A percentile compares a stretch with the other conserved stretches of the same genome.
Conservation (phyloP, 2,329 filamentous ascomycete species). For the Aspergillus udagawae region DNA sequence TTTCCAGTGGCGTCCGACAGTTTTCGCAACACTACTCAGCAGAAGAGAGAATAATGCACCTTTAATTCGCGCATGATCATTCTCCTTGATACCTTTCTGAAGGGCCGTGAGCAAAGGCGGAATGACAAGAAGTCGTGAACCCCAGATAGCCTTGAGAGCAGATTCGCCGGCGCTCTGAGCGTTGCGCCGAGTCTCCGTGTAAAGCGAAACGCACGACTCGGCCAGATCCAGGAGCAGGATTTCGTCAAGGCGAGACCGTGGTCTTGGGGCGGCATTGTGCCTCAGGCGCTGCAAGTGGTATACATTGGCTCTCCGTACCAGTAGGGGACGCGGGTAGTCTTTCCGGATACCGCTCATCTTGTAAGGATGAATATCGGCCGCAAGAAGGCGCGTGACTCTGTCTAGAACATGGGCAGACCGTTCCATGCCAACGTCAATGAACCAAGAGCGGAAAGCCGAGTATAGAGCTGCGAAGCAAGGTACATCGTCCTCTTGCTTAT, state of each 20-base stretch:
- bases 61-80: slow-evolving; percentile 89
- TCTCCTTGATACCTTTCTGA: slow-evolving; percentile 70
- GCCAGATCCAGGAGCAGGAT: slow-evolving; percentile 79
- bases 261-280: slow-evolving; percentile 84
- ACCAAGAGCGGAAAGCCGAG: slow-evolving; percentile 90
- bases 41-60: slow-evolving; percentile 87
- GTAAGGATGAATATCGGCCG: slow-evolving; percentile 84
- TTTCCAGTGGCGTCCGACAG: slow-evolving; percentile 86
- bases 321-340: slow-evolving; percentile 84
- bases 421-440: slow-evolving; percentile 95
- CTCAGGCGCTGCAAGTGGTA: slow-evolving; percentile 93
- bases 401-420: slow-evolving; percentile 91
- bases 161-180: slow-evolving; percentile 91
- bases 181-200: slow-evolving; percentile 91
- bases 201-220: slow-evolving; percentile 82
- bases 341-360: slow-evolving; percentile 92
- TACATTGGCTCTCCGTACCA: slow-evolving; percentile 87
- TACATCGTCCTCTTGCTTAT: slow-evolving; percentile 91
- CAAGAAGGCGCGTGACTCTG: slow-evolving; percentile 76
- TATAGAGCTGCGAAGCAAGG: slow-evolving; percentile 92
- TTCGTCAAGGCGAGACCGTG: slow-evolving; percentile 87
- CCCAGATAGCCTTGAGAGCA: slow-evolving; percentile 84
- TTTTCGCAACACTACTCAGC: slow-evolving; percentile 83
- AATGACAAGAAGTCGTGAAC: slow-evolving; percentile 82
- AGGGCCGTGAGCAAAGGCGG: slow-evolving; percentile 78